Percentiles rank a stretch among this genome's conserved stretches.
These are phyloP conservation scores for Ottelia alismoides DNA, from an alignment of 106 monocot genomes.

Conservation along the genomic window DNA sequence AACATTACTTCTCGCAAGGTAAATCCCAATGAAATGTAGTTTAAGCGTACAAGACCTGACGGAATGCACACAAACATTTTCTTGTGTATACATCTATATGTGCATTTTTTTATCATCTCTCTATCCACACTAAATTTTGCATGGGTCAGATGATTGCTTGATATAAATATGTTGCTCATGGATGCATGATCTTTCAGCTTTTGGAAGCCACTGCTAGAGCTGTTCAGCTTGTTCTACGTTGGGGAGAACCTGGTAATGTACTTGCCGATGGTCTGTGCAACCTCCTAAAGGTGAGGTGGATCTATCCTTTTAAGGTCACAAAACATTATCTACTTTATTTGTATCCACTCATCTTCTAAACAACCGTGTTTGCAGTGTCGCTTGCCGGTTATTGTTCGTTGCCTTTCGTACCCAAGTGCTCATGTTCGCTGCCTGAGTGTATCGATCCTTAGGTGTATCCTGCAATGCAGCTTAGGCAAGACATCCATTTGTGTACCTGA, in stretches of 20 bases:
- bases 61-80: too few species aligned
- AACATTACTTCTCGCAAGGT: too few species aligned
- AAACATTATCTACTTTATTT: too few species aligned
- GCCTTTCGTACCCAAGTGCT: constrained; percentile 84
- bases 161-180: too few species aligned
- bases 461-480: constrained; percentile 25
- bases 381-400: constrained; percentile 65
- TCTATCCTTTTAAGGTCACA: too few species aligned
- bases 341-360: neutral
- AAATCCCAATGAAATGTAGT: too few species aligned
- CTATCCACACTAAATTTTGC: too few species aligned
- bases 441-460: constrained; percentile 54
- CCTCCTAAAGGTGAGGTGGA: constrained; percentile 55
- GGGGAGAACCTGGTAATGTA: constrained; percentile 58
- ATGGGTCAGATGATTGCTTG: too few species aligned
- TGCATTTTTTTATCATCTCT: too few species aligned
- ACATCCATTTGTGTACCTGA: constrained; percentile 3
- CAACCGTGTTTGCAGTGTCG: constrained; percentile 44
- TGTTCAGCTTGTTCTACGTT: constrained; percentile 50
- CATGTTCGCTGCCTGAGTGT: constrained; percentile 72
- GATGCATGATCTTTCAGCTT: constrained; percentile 23
- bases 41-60: too few species aligned
- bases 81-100: too few species aligned
- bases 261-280: constrained; percentile 75
- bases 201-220: constrained; percentile 82